A percentile compares a stretch with the other conserved stretches of the same genome.
Evolutionary conservation across 352 stramenopile species (phyloP).

Genomic region (Phytopythium helicoides): DNA sequence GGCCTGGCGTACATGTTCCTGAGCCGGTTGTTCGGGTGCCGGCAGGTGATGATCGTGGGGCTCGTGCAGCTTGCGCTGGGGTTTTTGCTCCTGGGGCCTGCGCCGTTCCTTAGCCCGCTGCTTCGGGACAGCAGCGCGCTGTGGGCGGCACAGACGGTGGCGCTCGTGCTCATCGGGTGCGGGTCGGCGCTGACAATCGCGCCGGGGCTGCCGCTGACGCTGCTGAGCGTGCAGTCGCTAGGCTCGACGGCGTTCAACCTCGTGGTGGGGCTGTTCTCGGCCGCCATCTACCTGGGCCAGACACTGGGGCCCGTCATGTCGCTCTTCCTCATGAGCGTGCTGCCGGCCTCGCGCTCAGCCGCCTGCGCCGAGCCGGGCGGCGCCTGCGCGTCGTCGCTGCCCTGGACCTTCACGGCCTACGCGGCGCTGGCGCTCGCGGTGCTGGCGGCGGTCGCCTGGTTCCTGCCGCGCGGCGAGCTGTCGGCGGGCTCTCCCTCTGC

Average conservation of each 20-base stretch:
- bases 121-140: conserved; percentile 36
- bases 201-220: conserved; percentile 50
- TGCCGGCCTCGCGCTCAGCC: conserved; percentile 34
- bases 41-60: conserved; percentile 62
- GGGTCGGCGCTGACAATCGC: conserved; percentile 57
- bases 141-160: conserved; percentile 50
- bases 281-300: conserved; percentile 67
- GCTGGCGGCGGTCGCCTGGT: conserved; percentile 23
- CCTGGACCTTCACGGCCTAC: conserved; percentile 64
- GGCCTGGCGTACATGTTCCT: conserved; percentile 56
- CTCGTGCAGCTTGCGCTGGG: conserved; percentile 41
- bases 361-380: conserved; percentile 41
- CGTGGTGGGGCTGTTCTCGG: conserved; percentile 65
- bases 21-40: conserved; percentile 55
- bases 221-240: conserved; percentile 45
- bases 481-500: conserved; percentile 28
- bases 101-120: conserved; percentile 43
- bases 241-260: conserved; percentile 48
- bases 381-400: conserved; percentile 48
- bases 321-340: conserved; percentile 41
- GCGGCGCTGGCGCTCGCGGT: conserved; percentile 31
- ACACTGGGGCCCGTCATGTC: conserved; percentile 57
- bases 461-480: conserved; percentile 27
- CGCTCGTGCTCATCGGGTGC: conserved; percentile 54
- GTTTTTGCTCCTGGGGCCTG: conserved; percentile 59